Conservation (phyloP, 352 stramenopile genomes). For the Globisporangium cystogenes region DNA sequence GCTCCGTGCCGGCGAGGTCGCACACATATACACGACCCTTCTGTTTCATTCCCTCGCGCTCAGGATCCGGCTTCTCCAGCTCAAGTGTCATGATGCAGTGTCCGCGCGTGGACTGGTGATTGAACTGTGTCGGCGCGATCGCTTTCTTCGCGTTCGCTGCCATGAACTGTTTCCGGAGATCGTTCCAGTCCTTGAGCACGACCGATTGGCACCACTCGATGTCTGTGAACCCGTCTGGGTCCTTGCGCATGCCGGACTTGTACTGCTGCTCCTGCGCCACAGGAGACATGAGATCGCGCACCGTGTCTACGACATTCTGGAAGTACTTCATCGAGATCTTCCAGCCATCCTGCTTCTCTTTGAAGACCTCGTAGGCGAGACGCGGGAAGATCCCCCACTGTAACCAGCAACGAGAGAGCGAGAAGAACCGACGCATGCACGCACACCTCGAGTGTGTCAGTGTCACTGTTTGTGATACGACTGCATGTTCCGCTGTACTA, state of each 20-base stretch:
- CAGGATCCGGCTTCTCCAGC: conserved; percentile 90
- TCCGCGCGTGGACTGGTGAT: conserved; percentile 91
- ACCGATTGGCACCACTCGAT: conserved; percentile 93
- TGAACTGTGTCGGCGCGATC: conserved; percentile 93
- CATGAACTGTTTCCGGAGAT: conserved; percentile 90
- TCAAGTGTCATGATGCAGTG: conserved; percentile 96
- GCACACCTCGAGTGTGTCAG: too few relatives aligned
- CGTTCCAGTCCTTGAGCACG: conserved; percentile 92
- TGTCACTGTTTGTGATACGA: too few relatives aligned
- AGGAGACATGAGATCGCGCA: conserved; percentile 93
- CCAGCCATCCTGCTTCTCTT: conserved; percentile 93
- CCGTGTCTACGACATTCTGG: conserved; percentile 95
- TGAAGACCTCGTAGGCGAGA: conserved; percentile 92
- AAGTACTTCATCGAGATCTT: conserved; percentile 98
- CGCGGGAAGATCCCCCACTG: conserved; percentile 91
- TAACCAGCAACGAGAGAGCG: background rate
- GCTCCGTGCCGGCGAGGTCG: conserved; percentile 91
- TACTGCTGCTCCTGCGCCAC: conserved; percentile 92
- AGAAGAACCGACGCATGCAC: background rate
- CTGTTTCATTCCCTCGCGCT: conserved; percentile 88
- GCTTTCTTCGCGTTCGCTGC: conserved; percentile 89
- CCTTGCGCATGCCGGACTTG: conserved; percentile 94
- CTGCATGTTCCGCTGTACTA: background rate
- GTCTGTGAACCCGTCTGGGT: conserved; percentile 93
- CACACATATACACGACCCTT: conserved; percentile 91